Conservation (phyloP, 2,329 filamentous ascomycete species). For the Scedosporium apiospermum region DNA sequence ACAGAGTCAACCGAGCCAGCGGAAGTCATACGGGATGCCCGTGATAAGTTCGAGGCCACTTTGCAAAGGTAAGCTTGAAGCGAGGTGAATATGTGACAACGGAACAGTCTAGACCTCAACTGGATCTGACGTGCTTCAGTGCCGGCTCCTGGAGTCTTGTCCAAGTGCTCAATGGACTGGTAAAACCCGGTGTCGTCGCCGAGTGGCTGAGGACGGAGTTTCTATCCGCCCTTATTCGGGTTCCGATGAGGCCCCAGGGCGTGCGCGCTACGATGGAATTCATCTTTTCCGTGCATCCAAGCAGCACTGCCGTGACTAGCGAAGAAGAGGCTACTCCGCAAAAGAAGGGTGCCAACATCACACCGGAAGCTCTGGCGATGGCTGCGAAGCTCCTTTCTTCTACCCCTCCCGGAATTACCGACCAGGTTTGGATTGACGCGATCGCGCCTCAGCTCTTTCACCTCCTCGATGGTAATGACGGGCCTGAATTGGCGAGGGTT, state of each 20-base stretch:
- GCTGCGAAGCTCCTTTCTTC: slow-evolving; percentile 52
- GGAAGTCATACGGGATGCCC: not conserved
- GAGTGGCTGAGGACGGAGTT: slow-evolving; percentile 50
- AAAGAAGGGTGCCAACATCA: slow-evolving; percentile 53
- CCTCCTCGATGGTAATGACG: slow-evolving; percentile 52
- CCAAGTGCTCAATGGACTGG: slow-evolving; percentile 50
- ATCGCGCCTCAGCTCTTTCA: slow-evolving; percentile 51
- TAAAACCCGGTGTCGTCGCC: slow-evolving; percentile 51
- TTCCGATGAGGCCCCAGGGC: slow-evolving; percentile 54
- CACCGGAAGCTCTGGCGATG: slow-evolving; percentile 57
- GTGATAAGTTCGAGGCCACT: slow-evolving; percentile 14
- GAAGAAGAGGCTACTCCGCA: slow-evolving; percentile 26
- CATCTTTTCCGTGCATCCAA: slow-evolving; percentile 58
- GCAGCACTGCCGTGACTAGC: slow-evolving; percentile 22
- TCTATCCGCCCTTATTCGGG: slow-evolving; percentile 44
- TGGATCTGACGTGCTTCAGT: slow-evolving; percentile 15
- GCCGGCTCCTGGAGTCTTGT: slow-evolving; percentile 42
- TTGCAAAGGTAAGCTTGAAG: slow-evolving; percentile 33
- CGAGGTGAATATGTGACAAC: not conserved
- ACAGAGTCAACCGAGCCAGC: slow-evolving; percentile 22
- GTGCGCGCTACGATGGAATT: slow-evolving; percentile 63
- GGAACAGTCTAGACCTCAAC: not conserved
- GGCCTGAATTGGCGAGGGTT: slow-evolving; percentile 46
- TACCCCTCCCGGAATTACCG: slow-evolving; percentile 42
- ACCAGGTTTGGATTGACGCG: slow-evolving; percentile 49